These are phyloP conservation scores for Neospora caninum DNA, from an alignment of 169 alveolate species.

Conservation along the genomic window DNA sequence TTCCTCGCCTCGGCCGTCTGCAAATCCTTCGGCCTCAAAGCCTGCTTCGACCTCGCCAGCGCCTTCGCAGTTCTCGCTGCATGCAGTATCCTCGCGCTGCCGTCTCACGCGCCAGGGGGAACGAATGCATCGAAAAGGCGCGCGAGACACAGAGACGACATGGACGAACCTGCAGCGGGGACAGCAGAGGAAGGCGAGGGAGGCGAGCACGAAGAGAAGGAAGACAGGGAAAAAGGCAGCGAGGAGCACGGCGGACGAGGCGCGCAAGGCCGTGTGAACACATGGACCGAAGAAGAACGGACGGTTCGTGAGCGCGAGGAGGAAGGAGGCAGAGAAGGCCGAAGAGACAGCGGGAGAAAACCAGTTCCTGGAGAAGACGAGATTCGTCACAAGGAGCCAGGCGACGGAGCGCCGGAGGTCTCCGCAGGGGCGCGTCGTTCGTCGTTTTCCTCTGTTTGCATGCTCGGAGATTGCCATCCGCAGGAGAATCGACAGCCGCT, in stretches of 20 bases:
- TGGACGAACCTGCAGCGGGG: neutral
- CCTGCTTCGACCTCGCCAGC: constrained; percentile 13
- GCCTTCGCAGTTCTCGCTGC: neutral
- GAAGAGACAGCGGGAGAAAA: no score
- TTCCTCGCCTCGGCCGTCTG: neutral
- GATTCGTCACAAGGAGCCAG: neutral
- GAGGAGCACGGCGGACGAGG: neutral
- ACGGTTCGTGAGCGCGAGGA: no score
- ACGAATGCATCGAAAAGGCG: neutral
- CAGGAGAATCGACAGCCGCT: no score
- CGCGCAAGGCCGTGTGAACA: neutral
- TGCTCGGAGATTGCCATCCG: no score
- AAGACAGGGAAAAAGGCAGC: neutral
- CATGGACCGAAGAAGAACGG: neutral
- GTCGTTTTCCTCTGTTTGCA: no score
- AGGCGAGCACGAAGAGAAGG: neutral
- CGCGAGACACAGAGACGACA: neutral
- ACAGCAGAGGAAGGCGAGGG: neutral
- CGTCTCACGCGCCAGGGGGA: neutral
- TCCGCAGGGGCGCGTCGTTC: no score
- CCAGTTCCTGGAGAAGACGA: no score
- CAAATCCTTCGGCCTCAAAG: neutral
- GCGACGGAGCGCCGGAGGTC: no score
- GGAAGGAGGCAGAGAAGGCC: no score
- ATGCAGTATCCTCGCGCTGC: neutral